Evolutionary conservation across 179 eudicot species (phyloP).

Genomic region (Patellifolia procumbens): DNA sequence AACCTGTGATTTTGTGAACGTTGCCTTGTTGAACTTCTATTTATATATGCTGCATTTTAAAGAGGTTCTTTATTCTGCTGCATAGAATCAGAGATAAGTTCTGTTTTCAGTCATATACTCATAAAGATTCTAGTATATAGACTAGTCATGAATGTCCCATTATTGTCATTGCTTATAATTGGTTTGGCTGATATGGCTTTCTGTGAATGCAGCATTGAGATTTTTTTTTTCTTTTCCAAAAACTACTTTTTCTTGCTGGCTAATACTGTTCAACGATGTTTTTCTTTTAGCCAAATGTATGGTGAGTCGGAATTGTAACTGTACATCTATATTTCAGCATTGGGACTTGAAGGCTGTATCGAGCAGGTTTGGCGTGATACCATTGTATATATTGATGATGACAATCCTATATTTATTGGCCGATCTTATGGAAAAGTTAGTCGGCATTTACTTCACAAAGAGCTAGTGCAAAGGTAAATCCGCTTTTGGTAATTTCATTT

Average conservation of each 20-base stretch:
- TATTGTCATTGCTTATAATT: neutral
- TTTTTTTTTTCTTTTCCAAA: constrained; percentile 2
- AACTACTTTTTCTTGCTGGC: neutral
- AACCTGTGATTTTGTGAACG: no score
- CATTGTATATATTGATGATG: constrained; percentile 74
- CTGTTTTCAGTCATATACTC: neutral
- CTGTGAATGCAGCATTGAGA: no score
- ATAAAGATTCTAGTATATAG: no score
- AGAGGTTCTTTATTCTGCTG: neutral
- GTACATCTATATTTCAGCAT: constrained; percentile 53
- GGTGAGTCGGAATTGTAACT: neutral
- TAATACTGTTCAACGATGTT: neutral
- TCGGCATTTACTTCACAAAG: constrained; percentile 83
- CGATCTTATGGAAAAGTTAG: constrained; percentile 97
- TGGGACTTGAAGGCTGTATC: constrained; percentile 88
- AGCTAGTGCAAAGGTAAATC: constrained; percentile 67
- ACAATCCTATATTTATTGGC: constrained; percentile 74
- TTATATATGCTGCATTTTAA: neutral
- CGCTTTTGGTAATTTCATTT: constrained; percentile 11
- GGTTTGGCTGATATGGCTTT: neutral
- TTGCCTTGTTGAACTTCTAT: no score
- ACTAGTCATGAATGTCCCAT: neutral
- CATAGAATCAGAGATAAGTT: neutral
- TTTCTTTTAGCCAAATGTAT: neutral
- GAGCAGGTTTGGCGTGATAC: constrained; percentile 97